Evolutionary conservation across 1,284 basidiomycete genomes (phyloP).

Genomic region (Fistulinella staudtii): DNA sequence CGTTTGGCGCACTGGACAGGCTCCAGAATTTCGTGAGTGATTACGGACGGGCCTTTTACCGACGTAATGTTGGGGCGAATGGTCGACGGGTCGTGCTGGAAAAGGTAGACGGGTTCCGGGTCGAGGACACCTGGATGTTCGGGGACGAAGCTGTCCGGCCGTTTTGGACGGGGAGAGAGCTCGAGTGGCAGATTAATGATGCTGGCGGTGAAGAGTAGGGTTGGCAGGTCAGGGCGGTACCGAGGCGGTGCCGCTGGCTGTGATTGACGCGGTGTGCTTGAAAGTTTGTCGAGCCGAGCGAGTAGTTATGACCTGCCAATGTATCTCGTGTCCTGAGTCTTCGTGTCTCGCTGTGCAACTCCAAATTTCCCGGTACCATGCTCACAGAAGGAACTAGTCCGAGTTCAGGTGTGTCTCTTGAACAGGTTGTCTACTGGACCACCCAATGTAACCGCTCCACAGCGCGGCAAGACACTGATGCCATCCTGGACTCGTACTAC

Average conservation of each 20-base stretch:
- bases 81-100: constrained; percentile 25
- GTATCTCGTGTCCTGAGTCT: too few relatives aligned
- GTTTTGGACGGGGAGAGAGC: constrained; percentile 86
- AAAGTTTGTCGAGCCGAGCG: too few relatives aligned
- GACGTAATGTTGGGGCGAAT: constrained; percentile 32
- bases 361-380: too few relatives aligned
- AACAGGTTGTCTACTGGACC: too few relatives aligned
- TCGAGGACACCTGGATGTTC: constrained; percentile 50
- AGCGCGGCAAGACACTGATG: constrained; percentile 32
- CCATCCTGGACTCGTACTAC: constrained; percentile 35
- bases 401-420: constrained; percentile 19
- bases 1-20: constrained; percentile 79
- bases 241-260: constrained; percentile 25
- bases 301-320: too few relatives aligned
- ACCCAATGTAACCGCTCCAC: too few relatives aligned
- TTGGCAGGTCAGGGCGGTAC: constrained; percentile 16
- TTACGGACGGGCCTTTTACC: constrained; percentile 81
- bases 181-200: constrained; percentile 76
- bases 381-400: too few relatives aligned
- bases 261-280: constrained; percentile 13
- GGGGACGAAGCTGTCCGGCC: constrained; percentile 70
- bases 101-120: constrained; percentile 40
- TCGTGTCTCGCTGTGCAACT: too few relatives aligned
- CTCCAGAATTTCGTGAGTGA: constrained; percentile 76
- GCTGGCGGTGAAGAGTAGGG: constrained; percentile 11